phyloP scores from a whole-genome alignment of 345 rosid species.

The Erodium maritimum region DNA sequence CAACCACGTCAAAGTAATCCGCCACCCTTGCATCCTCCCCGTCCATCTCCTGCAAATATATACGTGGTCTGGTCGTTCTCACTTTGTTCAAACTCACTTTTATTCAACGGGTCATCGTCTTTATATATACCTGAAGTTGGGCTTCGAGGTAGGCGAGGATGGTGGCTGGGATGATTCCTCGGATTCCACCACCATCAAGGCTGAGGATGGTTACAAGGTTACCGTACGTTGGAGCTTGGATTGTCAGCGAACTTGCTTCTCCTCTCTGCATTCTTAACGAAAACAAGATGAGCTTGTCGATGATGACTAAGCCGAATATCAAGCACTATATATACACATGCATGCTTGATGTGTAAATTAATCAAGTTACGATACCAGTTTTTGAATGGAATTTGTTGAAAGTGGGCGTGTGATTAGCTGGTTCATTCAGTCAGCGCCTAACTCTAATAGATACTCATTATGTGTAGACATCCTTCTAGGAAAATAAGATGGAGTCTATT shows the following conservation, averaged over 20 bases:
- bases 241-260: neutral
- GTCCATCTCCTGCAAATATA: constrained; percentile 31
- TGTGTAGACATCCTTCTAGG: too few relatives aligned
- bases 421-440: neutral
- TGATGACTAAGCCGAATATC: neutral
- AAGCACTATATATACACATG: neutral
- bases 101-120: too few relatives aligned
- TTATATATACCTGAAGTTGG: constrained; percentile 51
- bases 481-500: too few relatives aligned
- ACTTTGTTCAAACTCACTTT: too few relatives aligned
- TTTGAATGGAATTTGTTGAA: too few relatives aligned
- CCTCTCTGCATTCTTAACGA: constrained; percentile 12
- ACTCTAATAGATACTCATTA: neutral
- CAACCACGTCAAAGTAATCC: constrained; percentile 61
- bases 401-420: neutral
- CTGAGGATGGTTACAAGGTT: constrained; percentile 52
- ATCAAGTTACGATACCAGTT: neutral
- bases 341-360: neutral
- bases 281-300: neutral
- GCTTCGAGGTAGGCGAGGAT: constrained; percentile 56
- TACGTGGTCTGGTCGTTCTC: too few relatives aligned
- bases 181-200: constrained; percentile 66
- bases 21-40: constrained; percentile 48
- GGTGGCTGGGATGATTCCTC: constrained; percentile 60
- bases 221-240: constrained; percentile 38